These are phyloP conservation scores for Phaeosphaeria sp. DNA, from an alignment of 2,329 filamentous ascomycete genomes.

Conservation along the genomic window DNA sequence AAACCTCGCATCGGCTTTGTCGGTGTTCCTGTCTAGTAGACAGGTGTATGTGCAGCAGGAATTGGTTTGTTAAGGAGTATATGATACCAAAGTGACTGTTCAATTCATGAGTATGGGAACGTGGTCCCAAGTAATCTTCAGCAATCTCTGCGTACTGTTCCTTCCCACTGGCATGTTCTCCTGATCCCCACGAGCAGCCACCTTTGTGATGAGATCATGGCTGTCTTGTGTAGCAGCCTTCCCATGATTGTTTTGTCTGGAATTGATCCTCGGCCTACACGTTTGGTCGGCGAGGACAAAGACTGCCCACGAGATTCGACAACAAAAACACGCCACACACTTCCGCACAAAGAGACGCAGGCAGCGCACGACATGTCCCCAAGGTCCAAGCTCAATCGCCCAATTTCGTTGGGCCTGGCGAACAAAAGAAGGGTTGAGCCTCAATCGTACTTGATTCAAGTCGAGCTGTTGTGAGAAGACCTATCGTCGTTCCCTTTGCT, in stretches of 20 bases:
- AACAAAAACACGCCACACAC: not conserved
- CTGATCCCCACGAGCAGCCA: not conserved
- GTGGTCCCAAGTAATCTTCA: not conserved
- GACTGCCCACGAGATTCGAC: not conserved
- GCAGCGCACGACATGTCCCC: not conserved
- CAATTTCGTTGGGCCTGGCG: not conserved
- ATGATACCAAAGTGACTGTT: constrained; percentile 14
- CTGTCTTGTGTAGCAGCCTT: not conserved
- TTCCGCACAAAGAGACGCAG: not conserved
- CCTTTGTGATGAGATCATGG: not conserved
- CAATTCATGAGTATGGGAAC: not conserved
- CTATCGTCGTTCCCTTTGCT: not conserved
- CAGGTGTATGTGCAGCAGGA: not conserved
- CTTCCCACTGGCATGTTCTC: not conserved
- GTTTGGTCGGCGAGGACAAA: not conserved
- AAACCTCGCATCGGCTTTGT: constrained; percentile 56
- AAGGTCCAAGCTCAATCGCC: not conserved
- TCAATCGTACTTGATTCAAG: not conserved
- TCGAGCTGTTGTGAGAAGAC: not conserved
- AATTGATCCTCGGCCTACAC: not conserved
- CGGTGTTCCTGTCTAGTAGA: constrained; percentile 55
- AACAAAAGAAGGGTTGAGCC: not conserved
- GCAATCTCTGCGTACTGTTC: not conserved
- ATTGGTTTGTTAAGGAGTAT: not conserved
- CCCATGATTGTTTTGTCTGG: not conserved